phyloP scores from a whole-genome alignment of 805 yeast species.

The Maudiozyma turicensis region DNA sequence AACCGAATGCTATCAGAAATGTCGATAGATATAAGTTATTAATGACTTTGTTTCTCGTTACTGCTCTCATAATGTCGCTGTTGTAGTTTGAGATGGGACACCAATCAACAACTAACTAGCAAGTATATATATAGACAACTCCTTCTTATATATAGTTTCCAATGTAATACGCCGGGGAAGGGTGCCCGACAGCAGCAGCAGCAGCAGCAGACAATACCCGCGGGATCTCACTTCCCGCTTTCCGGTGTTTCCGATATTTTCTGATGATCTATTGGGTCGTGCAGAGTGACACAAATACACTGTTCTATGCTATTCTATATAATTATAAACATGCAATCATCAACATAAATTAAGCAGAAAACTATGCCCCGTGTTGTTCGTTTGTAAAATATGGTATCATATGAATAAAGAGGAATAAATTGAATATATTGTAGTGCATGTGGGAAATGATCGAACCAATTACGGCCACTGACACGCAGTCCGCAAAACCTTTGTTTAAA shows the following conservation, averaged over 20 bases:
- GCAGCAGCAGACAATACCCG: too few relatives aligned
- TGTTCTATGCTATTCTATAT: too few relatives aligned
- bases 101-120: too few relatives aligned
- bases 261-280: too few relatives aligned
- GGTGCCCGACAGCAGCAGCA: too few relatives aligned
- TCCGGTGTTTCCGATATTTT: too few relatives aligned
- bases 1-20: conserved; percentile 47
- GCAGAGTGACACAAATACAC: too few relatives aligned
- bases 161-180: too few relatives aligned
- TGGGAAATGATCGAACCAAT: not conserved
- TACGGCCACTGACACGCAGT: not conserved
- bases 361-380: not conserved
- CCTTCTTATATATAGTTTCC: too few relatives aligned
- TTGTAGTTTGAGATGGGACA: too few relatives aligned
- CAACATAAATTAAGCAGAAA: not conserved
- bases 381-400: not conserved
- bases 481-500: not conserved
- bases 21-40: conserved; percentile 48
- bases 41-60: conserved; percentile 43
- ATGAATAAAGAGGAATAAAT: not conserved
- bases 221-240: too few relatives aligned
- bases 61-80: conserved; percentile 49
- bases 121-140: too few relatives aligned
- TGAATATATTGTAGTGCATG: not conserved
- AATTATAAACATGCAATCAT: not conserved